Conservation (phyloP, 2,329 filamentous ascomycete species). For the Curvularia eragrostidis region DNA sequence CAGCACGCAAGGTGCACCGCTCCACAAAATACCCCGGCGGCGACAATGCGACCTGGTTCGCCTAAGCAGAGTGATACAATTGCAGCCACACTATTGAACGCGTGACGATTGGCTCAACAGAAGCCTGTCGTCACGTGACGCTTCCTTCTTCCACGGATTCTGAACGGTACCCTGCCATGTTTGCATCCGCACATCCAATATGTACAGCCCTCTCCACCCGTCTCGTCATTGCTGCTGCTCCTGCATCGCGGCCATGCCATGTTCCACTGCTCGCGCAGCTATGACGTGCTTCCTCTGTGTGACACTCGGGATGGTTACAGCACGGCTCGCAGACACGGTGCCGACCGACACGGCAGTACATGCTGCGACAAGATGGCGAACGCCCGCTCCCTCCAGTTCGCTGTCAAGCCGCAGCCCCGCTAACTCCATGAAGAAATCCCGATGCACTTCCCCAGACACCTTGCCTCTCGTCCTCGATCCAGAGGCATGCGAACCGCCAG, state of each 20-base stretch:
- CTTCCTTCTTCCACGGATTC: not conserved
- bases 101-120: not conserved
- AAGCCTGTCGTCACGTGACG: not conserved
- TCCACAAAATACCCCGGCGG: constrained; percentile 5
- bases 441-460: constrained; percentile 24
- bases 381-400: constrained; percentile 29
- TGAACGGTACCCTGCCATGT: constrained; percentile 1
- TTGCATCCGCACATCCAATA: constrained; percentile 4
- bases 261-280: constrained; percentile 10
- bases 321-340: constrained; percentile 14
- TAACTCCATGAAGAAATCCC: constrained; percentile 27
- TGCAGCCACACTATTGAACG: not conserved
- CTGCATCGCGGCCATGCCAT: constrained; percentile 4
- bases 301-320: constrained; percentile 17
- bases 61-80: constrained; percentile 1
- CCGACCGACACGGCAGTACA: constrained; percentile 23
- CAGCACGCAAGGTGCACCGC: not conserved
- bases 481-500: constrained; percentile 20
- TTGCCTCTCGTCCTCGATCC: constrained; percentile 19
- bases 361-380: constrained; percentile 33
- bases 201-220: not conserved
- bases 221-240: constrained; percentile 2
- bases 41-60: not conserved
- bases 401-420: constrained; percentile 17
- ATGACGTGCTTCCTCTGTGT: constrained; percentile 22